Conservation (phyloP, 306 rosid genomes). For the Casuarina cunninghamiana region DNA sequence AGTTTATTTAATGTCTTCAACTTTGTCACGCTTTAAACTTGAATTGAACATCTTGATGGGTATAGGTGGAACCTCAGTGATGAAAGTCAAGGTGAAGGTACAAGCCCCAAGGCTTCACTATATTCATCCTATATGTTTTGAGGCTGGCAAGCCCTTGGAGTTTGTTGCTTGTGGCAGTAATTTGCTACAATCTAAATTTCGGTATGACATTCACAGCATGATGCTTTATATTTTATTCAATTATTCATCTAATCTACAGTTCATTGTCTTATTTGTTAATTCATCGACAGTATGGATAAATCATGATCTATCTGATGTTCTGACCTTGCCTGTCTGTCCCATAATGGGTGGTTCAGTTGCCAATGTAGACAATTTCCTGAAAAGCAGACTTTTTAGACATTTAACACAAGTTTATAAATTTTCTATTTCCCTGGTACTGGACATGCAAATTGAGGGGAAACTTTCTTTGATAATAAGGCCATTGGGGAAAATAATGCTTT, state of each 20-base stretch:
- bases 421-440: background rate
- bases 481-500: background rate
- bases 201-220: slow-evolving; percentile 44
- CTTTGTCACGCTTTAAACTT: slow-evolving; percentile 2
- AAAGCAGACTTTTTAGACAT: background rate
- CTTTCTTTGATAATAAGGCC: background rate
- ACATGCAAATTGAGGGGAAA: background rate
- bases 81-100: slow-evolving; percentile 52
- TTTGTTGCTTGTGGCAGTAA: slow-evolving; percentile 92
- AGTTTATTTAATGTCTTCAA: slow-evolving; percentile 13
- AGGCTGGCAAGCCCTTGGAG: slow-evolving; percentile 97
- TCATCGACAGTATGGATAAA: background rate
- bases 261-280: background rate
- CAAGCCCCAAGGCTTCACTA: slow-evolving; percentile 87
- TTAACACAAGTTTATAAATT: background rate
- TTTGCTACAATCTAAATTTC: slow-evolving; percentile 79
- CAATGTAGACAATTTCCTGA: background rate
- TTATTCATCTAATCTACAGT: background rate
- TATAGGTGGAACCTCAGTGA: slow-evolving; percentile 62
- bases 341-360: background rate
- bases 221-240: background rate
- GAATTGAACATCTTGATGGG: slow-evolving; percentile 30
- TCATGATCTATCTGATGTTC: background rate
- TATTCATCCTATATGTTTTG: slow-evolving; percentile 82
- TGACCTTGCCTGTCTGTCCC: background rate